Evolutionary conservation across 148 eudicot genomes (phyloP).

Genomic region (Fagopyrum homotropicum): DNA sequence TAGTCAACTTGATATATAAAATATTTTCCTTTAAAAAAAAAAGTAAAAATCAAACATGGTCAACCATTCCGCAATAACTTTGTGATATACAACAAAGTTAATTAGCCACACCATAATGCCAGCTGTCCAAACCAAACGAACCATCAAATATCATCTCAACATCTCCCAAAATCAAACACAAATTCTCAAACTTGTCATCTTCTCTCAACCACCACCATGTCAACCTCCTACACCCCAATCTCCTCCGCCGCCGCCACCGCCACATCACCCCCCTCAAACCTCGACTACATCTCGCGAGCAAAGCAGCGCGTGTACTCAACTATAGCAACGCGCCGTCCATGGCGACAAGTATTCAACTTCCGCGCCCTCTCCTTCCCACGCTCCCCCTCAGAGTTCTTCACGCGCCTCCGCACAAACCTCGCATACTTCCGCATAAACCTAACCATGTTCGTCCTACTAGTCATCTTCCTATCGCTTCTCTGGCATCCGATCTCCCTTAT

Average conservation of each 20-base stretch:
- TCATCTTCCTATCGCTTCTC: slow-evolving; percentile 63
- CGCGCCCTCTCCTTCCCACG: slow-evolving; percentile 19
- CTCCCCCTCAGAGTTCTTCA: slow-evolving; percentile 20
- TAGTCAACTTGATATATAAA: too few relatives aligned
- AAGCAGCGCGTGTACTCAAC: slow-evolving; percentile 33
- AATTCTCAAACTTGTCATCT: background rate
- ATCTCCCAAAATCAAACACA: too few relatives aligned
- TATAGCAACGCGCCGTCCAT: slow-evolving; percentile 45
- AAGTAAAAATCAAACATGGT: too few relatives aligned
- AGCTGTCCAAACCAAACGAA: background rate
- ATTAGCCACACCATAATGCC: background rate
- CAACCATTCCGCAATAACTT: background rate
- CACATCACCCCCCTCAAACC: slow-evolving; percentile 4
- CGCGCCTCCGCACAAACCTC: slow-evolving; percentile 46
- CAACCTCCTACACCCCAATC: slow-evolving; percentile 3
- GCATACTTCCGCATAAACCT: slow-evolving; percentile 67
- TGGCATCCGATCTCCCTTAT: slow-evolving; percentile 87
- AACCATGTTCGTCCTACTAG: slow-evolving; percentile 37
- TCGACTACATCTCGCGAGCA: slow-evolving; percentile 39
- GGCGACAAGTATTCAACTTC: slow-evolving; percentile 40
- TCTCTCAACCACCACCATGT: background rate
- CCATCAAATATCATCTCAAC: too few relatives aligned
- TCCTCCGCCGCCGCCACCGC: background rate
- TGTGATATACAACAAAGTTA: background rate
- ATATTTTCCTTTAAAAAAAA: too few relatives aligned